Conservation (phyloP, 75 land plant genomes). For the Picea sitchensis region DNA sequence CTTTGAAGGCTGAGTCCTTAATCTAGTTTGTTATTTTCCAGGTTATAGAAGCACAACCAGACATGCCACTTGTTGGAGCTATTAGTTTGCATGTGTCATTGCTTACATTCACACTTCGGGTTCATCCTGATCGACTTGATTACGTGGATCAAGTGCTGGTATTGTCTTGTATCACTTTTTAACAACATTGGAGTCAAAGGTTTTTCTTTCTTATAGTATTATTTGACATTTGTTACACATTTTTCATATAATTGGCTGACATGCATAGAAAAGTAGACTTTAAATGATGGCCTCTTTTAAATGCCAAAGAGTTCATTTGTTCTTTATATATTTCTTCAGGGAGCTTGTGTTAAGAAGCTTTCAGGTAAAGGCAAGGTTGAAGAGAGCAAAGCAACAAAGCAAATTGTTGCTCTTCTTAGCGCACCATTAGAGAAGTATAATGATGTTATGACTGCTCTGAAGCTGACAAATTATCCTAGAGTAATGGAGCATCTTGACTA, state of each 20-base stretch:
- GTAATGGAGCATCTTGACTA: constrained; percentile 91
- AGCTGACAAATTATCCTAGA: constrained; percentile 79
- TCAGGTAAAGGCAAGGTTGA: constrained; percentile 79
- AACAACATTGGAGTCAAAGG: not conserved
- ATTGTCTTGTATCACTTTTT: constrained; percentile 14
- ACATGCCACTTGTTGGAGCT: constrained; percentile 88
- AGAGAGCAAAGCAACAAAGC: constrained; percentile 90
- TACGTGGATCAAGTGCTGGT: constrained; percentile 99
- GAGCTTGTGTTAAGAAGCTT: constrained; percentile 91
- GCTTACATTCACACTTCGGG: constrained; percentile 87
- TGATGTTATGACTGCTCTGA: constrained; percentile 78
- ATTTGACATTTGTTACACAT: not conserved
- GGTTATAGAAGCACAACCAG: constrained; percentile 95
- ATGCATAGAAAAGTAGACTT: not conserved
- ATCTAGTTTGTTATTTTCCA: constrained; percentile 15
- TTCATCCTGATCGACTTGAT: constrained; percentile 97
- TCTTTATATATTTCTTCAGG: constrained; percentile 39
- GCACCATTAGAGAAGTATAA: constrained; percentile 97
- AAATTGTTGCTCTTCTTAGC: constrained; percentile 89
- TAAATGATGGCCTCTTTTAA: not conserved
- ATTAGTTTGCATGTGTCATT: constrained; percentile 84
- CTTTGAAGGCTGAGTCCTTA: not conserved
- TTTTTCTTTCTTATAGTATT: not conserved
- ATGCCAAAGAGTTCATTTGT: constrained; percentile 6
- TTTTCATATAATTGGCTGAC: not conserved